Evolutionary conservation across 495 filamentous ascomycete genomes (phyloP).

Genomic region (Neurospora terricola): DNA sequence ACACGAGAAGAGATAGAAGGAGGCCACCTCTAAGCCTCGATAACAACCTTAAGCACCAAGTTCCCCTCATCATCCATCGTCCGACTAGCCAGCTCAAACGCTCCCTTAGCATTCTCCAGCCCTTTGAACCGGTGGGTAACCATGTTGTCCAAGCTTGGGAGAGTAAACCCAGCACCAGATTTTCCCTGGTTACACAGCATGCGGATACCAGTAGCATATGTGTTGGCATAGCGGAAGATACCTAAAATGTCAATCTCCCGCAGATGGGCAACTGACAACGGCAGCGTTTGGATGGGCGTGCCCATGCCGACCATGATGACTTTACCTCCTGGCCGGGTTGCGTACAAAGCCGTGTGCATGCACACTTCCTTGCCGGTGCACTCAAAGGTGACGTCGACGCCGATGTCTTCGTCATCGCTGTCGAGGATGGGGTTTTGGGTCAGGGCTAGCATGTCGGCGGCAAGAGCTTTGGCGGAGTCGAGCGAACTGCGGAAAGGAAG

Average conservation of each 20-base stretch:
- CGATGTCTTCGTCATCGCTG: conserved; percentile 42
- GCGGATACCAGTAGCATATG: conserved; percentile 70
- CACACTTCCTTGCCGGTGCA: conserved; percentile 85
- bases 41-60: conserved; percentile 77
- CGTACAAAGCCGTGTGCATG: conserved; percentile 79
- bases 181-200: conserved; percentile 51
- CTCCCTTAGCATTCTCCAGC: conserved; percentile 51
- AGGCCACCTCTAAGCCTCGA: conserved; percentile 39
- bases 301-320: conserved; percentile 91
- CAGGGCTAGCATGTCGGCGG: conserved; percentile 42
- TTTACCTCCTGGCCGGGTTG: conserved; percentile 66
- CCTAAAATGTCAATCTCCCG: conserved; percentile 86
- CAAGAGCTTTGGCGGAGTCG: conserved; percentile 48
- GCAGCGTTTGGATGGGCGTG: conserved; percentile 78
- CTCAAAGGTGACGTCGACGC: conserved; percentile 75
- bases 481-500: conserved; percentile 34
- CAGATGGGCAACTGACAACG: conserved; percentile 73
- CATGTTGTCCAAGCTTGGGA: conserved; percentile 55
- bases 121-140: conserved; percentile 71
- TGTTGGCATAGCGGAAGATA: conserved; percentile 86
- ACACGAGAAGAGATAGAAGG: neutral
- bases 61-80: conserved; percentile 68
- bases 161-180: conserved; percentile 31
- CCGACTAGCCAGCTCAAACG: conserved; percentile 73
- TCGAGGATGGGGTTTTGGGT: conserved; percentile 20